Base-by-base conservation (phyloP, 2,329 filamentous ascomycete genomes). In the Colletotrichum cordylinicola region DNA sequence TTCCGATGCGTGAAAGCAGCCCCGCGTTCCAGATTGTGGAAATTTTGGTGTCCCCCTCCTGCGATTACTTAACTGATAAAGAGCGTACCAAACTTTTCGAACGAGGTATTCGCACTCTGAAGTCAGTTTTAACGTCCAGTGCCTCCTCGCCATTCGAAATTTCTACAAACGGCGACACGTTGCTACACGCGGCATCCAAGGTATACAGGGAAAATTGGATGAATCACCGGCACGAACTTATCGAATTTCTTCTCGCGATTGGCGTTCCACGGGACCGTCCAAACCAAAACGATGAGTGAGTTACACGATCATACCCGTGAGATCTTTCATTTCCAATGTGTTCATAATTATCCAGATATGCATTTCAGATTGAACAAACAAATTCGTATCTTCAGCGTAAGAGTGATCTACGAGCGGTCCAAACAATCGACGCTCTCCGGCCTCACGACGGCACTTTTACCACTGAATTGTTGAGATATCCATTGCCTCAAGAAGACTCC, bases 361-460 rank as follows among this genome's bases (percentile, higher is more conserved):
- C 55, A 10, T 58, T 58, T 27, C 55, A 58, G 2, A 2, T 1
- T 6, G 55, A 13, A 29, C 15, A 15, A 8, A 8, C 0, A 29
- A 0, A 0, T 2, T 29, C 0, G 7, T 56, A 29, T 10, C 0
- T 13, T 10, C 1, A 2, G 2, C 3, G 2, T 29, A 0, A 16
- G 4, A 3, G 13, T 56, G 55, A 58, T 29, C 15, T 29, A 18
- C 13, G 55, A 29, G 2, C 4, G 8, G 4, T 58, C 4, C 24
- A 58, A 18, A 29, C 24, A 18, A 2, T 58, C 8, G 15, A 58
- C 24, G 15, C 24, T 9, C 15, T 58, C 13, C 15, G 2, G 55
- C 55, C 55, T 12, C 15, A 29, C 1, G 24, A 58, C 8, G 4
- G 0, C 10, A 29, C 2, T 13, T 9, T 56, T 3, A 1, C 1